Base-by-base conservation (phyloP, 1,284 basidiomycete species). In the Tilletia indica region DNA sequence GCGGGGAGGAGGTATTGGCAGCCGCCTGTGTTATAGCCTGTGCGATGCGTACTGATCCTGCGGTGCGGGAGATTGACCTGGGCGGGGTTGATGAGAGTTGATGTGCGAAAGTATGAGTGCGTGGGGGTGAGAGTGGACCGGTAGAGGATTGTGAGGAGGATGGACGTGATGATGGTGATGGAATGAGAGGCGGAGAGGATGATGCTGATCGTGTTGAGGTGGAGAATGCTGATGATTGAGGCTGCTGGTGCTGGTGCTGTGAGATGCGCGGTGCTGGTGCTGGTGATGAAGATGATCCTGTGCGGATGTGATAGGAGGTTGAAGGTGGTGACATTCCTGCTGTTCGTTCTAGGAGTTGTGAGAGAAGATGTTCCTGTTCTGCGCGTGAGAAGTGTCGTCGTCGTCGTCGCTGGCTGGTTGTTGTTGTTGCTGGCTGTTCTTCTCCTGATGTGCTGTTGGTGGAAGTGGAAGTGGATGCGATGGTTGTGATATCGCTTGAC, bases 361-460 rank as follows among this genome's bases (percentile, higher is more conserved):
- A 6, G 61, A 64, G 61, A 2, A 64, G 31, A 3, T 42, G 61
- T 42, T 64, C 34, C n/a, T 64, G 61, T 21, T 64, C 61, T 42
- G 61, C 61, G 2, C 34, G 31, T 39, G 61, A 36, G 9, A 64
- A 14, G 36, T 34, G 36, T 9, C 56, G 56, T 31, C 21, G 56
- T 31, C 21, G 56, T 58, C 56, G 21, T 12, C 25, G 14, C 3
- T n/a, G 14, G 56, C 11, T 58, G 56, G 56, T 14, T 25, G 56
- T 39, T 34, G 58, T 11, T 9, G 9, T 63, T 31, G 12, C 31
- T 64, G 6, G 12, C 36, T 25, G 19, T 42, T 34, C 36, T 21
- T 9, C 19, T 39, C 11, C 36, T 39, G 61, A 8, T 19, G 34
- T 19, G 36, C 16, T 38, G 4, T 2, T 31, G 25, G 31, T 14